Conservation (phyloP, 1,139 yeast species). For the Taiozyma sp. region DNA sequence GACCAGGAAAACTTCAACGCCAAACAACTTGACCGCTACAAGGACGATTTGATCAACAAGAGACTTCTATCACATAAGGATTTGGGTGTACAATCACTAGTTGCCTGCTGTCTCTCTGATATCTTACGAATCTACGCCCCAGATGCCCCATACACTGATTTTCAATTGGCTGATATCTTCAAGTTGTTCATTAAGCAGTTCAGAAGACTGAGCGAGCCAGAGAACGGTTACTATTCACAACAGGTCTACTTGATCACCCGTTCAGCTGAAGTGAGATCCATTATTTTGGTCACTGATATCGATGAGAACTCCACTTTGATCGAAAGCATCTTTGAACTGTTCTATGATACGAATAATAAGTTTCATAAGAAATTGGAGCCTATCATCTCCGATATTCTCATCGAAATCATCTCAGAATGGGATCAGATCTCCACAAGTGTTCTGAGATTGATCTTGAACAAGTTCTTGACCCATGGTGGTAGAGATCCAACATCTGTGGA, state of each 20-base stretch:
- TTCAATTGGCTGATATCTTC: conserved; percentile 58
- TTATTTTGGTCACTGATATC: conserved; percentile 71
- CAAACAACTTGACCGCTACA: conserved; percentile 37
- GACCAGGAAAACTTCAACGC: conserved; percentile 57
- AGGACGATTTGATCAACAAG: conserved; percentile 48
- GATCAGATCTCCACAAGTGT: conserved; percentile 62
- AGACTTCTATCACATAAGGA: conserved; percentile 60
- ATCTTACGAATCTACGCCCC: conserved; percentile 79
- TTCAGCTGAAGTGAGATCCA: conserved; percentile 74
- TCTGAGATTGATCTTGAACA: conserved; percentile 51
- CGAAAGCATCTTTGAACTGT: conserved; percentile 50
- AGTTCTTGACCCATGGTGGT: conserved; percentile 30
- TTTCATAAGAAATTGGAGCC: conserved; percentile 44
- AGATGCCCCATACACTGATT: conserved; percentile 78
- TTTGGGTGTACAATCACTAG: conserved; percentile 63
- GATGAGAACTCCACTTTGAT: conserved; percentile 56
- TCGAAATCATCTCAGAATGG: conserved; percentile 74
- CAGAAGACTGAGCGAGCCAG: conserved; percentile 48
- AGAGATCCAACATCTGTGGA: conserved; percentile 26
- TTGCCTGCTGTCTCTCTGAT: conserved; percentile 74
- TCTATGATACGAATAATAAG: conserved; percentile 46
- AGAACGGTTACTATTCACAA: conserved; percentile 61
- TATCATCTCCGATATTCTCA: conserved; percentile 59
- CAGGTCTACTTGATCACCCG: conserved; percentile 62
- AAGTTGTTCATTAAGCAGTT: conserved; percentile 60